Evolutionary conservation across 2,329 filamentous ascomycete species (phyloP).

Genomic region (Aureobasidium sp.): DNA sequence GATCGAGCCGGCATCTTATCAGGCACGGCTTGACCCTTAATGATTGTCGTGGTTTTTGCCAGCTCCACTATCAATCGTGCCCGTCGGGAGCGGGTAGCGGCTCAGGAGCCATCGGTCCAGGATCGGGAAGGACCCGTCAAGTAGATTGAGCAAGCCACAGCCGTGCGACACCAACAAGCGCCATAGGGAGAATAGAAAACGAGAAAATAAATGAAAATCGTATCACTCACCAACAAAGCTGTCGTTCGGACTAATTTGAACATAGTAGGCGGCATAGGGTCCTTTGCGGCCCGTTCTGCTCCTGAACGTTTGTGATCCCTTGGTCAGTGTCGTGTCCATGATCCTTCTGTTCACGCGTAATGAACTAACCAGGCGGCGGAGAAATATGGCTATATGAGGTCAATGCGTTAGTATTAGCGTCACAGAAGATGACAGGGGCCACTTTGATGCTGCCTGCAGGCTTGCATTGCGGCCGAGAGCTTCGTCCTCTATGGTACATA

Average conservation of each 20-base stretch:
- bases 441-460: not conserved
- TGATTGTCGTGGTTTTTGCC: not conserved
- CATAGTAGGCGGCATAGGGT: conserved; percentile 80
- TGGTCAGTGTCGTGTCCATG: conserved; percentile 11
- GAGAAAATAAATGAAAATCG: not conserved
- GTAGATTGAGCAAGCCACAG: conserved; percentile 1
- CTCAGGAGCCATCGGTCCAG: not conserved
- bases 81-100: not conserved
- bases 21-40: not conserved
- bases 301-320: conserved; percentile 32
- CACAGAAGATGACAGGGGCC: not conserved
- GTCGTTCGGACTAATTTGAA: conserved; percentile 67
- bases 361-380: conserved; percentile 64
- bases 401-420: conserved; percentile 13
- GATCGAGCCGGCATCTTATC: conserved; percentile 1
- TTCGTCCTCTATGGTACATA: conserved; percentile 31
- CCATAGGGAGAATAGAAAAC: not conserved
- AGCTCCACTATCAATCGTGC: not conserved
- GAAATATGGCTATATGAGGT: conserved; percentile 61
- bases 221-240: conserved; percentile 62
- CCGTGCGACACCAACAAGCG: conserved; percentile 1
- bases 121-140: not conserved
- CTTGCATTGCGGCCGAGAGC: not conserved
- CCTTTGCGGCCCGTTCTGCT: conserved; percentile 83
- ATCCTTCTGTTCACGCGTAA: conserved; percentile 3